These are phyloP conservation scores for Pseudogymnoascus sp. DNA, from an alignment of 2,329 filamentous ascomycete genomes.

Conservation along the genomic window DNA sequence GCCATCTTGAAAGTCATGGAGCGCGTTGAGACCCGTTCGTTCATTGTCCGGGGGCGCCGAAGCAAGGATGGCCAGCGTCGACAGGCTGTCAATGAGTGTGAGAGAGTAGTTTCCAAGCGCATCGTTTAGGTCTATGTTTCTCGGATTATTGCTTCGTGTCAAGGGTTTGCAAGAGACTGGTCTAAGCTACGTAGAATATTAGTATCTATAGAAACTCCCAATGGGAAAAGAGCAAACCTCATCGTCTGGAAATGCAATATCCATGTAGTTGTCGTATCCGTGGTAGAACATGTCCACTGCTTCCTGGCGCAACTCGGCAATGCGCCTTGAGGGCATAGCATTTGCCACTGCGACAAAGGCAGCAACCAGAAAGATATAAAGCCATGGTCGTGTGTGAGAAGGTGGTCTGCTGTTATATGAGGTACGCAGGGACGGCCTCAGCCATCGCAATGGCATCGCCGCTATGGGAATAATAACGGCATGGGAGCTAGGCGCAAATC, in stretches of 20 bases:
- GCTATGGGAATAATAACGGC: slow-evolving; percentile 8
- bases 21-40: slow-evolving; percentile 49
- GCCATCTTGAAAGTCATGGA: slow-evolving; percentile 71
- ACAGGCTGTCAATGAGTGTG: slow-evolving; percentile 89
- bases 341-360: slow-evolving; percentile 21
- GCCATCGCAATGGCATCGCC: slow-evolving; percentile 30
- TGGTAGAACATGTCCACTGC: slow-evolving; percentile 87
- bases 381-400: slow-evolving; percentile 19
- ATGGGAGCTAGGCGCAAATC: background rate
- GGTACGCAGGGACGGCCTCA: slow-evolving; percentile 19
- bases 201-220: background rate
- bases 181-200: slow-evolving; percentile 48
- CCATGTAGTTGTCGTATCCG: slow-evolving; percentile 92
- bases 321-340: slow-evolving; percentile 45
- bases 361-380: slow-evolving; percentile 17
- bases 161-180: slow-evolving; percentile 78
- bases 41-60: slow-evolving; percentile 54
- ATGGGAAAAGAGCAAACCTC: slow-evolving; percentile 46
- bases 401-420: slow-evolving; percentile 17
- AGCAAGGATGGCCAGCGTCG: slow-evolving; percentile 84
- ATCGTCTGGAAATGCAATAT: slow-evolving; percentile 89
- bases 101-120: slow-evolving; percentile 95
- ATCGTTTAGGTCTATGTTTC: slow-evolving; percentile 83
- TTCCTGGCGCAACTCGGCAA: slow-evolving; percentile 48
- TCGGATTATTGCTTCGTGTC: slow-evolving; percentile 73